These are phyloP conservation scores for Pholiota conissans DNA, from an alignment of 768 basidiomycete species.

Conservation along the genomic window DNA sequence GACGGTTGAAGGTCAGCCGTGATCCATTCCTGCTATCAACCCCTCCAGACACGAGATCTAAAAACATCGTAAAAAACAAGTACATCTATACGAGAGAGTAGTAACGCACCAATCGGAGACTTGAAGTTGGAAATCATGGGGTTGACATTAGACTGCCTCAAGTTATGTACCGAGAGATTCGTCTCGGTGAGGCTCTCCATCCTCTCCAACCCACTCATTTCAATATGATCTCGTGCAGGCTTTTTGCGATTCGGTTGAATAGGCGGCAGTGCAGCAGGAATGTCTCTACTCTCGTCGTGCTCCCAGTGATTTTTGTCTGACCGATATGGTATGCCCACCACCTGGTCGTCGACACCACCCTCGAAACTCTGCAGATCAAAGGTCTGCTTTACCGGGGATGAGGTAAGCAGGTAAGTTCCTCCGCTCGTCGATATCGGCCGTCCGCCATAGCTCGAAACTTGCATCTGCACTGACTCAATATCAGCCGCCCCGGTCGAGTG, in stretches of 20 bases:
- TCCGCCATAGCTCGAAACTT: conserved; percentile 15
- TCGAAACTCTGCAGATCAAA: conserved; percentile 22
- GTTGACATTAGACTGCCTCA: conserved; percentile 37
- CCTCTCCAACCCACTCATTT: conserved; percentile 27
- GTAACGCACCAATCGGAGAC: conserved; percentile 63
- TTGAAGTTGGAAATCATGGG: conserved; percentile 64
- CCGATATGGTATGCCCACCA: conserved; percentile 7
- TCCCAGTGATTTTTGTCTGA: conserved; percentile 16
- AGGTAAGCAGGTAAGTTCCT: conserved; percentile 33
- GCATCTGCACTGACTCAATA: conserved; percentile 20
- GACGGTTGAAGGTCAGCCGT: conserved; percentile 33
- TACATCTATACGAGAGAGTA: conserved; percentile 15
- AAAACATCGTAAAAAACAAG: neutral
- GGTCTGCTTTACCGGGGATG: conserved; percentile 31
- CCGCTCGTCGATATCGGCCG: conserved; percentile 11
- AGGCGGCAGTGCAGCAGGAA: conserved; percentile 27
- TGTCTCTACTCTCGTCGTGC: conserved; percentile 34
- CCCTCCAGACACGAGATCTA: conserved; percentile 16
- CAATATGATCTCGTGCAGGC: conserved; percentile 31
- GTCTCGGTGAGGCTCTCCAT: conserved; percentile 38
- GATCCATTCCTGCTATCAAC: conserved; percentile 19
- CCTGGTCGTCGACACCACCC: conserved; percentile 14
- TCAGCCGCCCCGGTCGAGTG: conserved; percentile 22
- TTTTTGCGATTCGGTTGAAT: conserved; percentile 44
- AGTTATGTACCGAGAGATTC: conserved; percentile 44